phyloP scores from a whole-genome alignment of 177 flowering plant genomes.

The Tripterygium wilfordii region DNA sequence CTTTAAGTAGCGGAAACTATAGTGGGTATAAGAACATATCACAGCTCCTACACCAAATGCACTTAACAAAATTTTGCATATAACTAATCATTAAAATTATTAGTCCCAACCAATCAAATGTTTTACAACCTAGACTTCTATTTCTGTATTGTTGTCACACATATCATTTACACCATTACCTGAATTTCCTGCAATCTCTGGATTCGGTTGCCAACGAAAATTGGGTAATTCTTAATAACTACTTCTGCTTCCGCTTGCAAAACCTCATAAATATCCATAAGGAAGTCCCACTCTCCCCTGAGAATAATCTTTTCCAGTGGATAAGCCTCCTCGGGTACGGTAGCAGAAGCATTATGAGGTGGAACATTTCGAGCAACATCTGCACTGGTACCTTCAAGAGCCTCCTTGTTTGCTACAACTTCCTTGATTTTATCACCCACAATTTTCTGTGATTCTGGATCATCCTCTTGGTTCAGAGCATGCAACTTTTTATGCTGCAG shows the following conservation, averaged over 20 bases:
- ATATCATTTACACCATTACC: too few relatives aligned
- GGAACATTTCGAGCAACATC: constrained; percentile 51
- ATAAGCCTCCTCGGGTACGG: constrained; percentile 64
- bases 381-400: constrained; percentile 32
- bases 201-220: constrained; percentile 61
- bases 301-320: constrained; percentile 71
- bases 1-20: too few relatives aligned
- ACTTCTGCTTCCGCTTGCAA: constrained; percentile 23
- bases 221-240: constrained; percentile 35
- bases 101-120: too few relatives aligned
- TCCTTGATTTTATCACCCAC: constrained; percentile 30
- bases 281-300: constrained; percentile 60
- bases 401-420: constrained; percentile 34
- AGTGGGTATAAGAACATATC: too few relatives aligned
- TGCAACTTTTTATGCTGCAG: constrained; percentile 44
- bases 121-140: too few relatives aligned
- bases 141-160: too few relatives aligned
- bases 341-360: constrained; percentile 59
- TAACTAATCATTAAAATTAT: too few relatives aligned
- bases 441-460: constrained; percentile 23
- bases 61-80: too few relatives aligned
- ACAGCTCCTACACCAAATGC: too few relatives aligned
- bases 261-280: constrained; percentile 43
- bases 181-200: constrained; percentile 34
- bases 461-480: constrained; percentile 27